Conservation (phyloP, 2,329 filamentous ascomycete genomes). For the Madurella mycetomatis region DNA sequence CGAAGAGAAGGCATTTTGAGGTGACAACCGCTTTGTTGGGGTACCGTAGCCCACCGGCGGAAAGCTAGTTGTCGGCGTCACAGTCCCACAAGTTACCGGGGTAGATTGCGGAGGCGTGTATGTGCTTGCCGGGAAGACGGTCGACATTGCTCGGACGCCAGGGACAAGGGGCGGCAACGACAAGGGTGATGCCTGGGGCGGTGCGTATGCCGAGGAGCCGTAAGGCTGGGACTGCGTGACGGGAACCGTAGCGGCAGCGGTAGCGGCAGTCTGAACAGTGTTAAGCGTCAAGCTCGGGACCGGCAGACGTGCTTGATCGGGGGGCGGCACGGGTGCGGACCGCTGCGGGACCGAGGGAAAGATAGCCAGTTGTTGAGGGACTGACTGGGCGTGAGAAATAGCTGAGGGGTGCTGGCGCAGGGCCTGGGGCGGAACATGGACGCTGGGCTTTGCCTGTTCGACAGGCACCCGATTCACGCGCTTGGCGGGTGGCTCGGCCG, state of each 20-base stretch:
- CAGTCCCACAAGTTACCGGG: conserved; percentile 30
- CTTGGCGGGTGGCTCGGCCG: conserved; percentile 53
- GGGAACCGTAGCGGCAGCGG: conserved; percentile 15
- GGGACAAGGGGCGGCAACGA: conserved; percentile 61
- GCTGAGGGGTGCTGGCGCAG: conserved; percentile 9
- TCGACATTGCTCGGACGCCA: conserved; percentile 67
- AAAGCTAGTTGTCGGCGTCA: conserved; percentile 34
- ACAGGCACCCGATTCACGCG: conserved; percentile 20
- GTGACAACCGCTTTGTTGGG: conserved; percentile 50
- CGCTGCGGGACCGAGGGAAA: conserved; percentile 29
- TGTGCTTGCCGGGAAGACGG: conserved; percentile 61
- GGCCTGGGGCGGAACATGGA: conserved; percentile 20
- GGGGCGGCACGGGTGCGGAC: conserved; percentile 36
- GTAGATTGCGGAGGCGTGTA: conserved; percentile 36
- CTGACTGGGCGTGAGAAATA: not conserved
- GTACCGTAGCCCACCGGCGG: conserved; percentile 42
- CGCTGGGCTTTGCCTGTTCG: conserved; percentile 7
- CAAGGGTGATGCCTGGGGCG: conserved; percentile 42
- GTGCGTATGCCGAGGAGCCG: conserved; percentile 37
- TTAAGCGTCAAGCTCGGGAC: conserved; percentile 68
- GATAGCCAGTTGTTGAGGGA: not conserved
- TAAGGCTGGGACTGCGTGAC: conserved; percentile 29
- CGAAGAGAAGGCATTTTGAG: conserved; percentile 39
- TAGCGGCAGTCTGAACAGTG: conserved; percentile 35
- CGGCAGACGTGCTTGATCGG: conserved; percentile 51